phyloP scores from a whole-genome alignment of 1,284 basidiomycete species.

The Xerocomus cyaneibrunnescens region DNA sequence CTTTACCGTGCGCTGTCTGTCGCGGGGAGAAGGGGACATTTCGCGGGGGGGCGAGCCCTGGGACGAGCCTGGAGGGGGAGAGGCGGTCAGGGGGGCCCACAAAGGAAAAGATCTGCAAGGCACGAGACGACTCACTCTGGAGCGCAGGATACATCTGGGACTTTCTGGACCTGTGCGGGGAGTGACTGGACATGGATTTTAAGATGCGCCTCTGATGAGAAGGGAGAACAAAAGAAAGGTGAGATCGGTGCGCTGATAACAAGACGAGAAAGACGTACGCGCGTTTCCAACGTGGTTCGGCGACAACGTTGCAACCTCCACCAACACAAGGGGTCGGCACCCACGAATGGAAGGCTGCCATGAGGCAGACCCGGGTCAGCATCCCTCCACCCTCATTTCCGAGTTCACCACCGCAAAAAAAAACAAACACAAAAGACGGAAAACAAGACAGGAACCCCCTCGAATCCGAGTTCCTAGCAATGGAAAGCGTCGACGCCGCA shows the following conservation, averaged over 20 bases:
- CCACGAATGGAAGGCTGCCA: conserved; percentile 35
- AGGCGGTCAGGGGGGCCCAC: conserved; percentile 9
- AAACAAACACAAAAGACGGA: not conserved
- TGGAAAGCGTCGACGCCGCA: too few relatives aligned
- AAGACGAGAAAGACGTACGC: conserved; percentile 21
- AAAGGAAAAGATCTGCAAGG: not conserved
- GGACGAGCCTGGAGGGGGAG: conserved; percentile 10
- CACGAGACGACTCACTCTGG: conserved; percentile 35
- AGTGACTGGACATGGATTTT: conserved; percentile 56
- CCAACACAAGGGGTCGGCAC: conserved; percentile 24
- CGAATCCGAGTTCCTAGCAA: too few relatives aligned
- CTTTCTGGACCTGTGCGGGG: conserved; percentile 56
- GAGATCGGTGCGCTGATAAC: conserved; percentile 31
- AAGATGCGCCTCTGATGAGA: not conserved
- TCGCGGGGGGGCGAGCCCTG: conserved; percentile 55
- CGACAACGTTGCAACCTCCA: conserved; percentile 25
- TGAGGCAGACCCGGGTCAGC: conserved; percentile 21
- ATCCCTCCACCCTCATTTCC: not conserved
- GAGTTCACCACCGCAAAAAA: not conserved
- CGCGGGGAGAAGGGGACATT: conserved; percentile 66
- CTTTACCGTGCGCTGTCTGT: conserved; percentile 57
- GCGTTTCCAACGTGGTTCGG: conserved; percentile 36
- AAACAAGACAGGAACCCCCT: not conserved
- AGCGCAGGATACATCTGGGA: conserved; percentile 34
- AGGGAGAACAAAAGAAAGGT: conserved; percentile 16